Conservation (phyloP, 139 green algal species). For the Coelastrella sp. region DNA sequence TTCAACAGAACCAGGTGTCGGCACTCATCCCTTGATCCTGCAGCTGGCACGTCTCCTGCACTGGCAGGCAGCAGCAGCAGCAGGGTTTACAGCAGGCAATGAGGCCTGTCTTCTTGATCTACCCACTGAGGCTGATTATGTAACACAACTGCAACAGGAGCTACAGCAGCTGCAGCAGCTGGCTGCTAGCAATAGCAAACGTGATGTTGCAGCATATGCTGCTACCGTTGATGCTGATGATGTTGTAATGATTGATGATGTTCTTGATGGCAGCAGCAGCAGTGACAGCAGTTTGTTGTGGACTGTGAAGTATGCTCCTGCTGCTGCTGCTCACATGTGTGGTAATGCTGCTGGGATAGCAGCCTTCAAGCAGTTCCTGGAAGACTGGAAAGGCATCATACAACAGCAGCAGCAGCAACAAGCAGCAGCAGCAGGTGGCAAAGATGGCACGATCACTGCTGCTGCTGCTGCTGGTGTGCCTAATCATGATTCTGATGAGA, state of each 20-base stretch:
- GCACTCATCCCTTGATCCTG: neutral
- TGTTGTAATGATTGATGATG: neutral
- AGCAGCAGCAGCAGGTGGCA: neutral
- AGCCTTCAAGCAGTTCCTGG: constrained; percentile 22
- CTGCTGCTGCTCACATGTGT: constrained; percentile 32
- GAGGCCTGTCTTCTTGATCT: neutral
- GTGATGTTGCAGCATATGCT: neutral
- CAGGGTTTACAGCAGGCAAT: neutral
- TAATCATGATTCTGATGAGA: neutral
- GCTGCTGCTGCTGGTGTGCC: neutral
- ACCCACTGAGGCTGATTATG: neutral
- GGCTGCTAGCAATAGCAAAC: neutral
- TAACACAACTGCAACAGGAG: neutral
- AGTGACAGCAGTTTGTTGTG: constrained; percentile 2
- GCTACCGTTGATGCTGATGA: neutral
- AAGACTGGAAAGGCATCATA: constrained; percentile 45
- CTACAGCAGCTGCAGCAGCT: constrained; percentile 18
- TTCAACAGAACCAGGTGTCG: neutral
- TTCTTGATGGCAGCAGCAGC: neutral
- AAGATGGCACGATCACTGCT: neutral
- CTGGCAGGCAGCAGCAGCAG: constrained; percentile 13
- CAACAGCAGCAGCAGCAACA: too few relatives aligned
- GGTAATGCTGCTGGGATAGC: constrained; percentile 30
- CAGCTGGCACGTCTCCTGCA: neutral
- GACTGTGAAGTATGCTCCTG: constrained; percentile 47